phyloP scores from a whole-genome alignment of 345 rosid genomes.

The Carallia pectinifolia region DNA sequence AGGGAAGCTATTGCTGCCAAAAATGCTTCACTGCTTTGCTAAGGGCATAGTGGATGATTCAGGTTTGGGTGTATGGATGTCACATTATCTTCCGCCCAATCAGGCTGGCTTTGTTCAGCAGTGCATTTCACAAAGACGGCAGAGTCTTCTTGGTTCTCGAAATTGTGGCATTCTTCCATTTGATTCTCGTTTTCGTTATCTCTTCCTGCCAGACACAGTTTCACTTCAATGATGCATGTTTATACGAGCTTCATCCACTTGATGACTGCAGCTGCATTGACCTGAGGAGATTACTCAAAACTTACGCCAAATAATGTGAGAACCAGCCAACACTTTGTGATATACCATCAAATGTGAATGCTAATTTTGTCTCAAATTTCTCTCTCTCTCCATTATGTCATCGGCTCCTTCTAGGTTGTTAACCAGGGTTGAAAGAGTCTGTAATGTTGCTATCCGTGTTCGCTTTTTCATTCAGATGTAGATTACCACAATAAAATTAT shows the following conservation, averaged over 20 bases:
- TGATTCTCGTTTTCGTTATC: conserved; percentile 78
- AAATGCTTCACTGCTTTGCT: conserved; percentile 76
- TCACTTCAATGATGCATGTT: conserved; percentile 17
- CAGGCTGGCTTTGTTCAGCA: conserved; percentile 80
- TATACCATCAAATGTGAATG: too few relatives aligned
- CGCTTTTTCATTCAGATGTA: too few relatives aligned
- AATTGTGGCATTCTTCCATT: conserved; percentile 76
- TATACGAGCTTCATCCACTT: neutral
- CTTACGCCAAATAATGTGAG: neutral
- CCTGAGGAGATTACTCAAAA: neutral
- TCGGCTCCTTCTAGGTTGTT: too few relatives aligned
- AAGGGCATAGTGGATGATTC: conserved; percentile 69
- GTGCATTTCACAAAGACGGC: conserved; percentile 67
- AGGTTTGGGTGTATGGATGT: conserved; percentile 76
- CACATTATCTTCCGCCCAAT: conserved; percentile 67
- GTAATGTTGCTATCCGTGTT: too few relatives aligned
- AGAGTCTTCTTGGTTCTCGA: conserved; percentile 64
- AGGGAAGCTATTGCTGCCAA: conserved; percentile 82
- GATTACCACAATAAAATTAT: too few relatives aligned
- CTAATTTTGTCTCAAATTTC: too few relatives aligned
- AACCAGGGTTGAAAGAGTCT: too few relatives aligned
- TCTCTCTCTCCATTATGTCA: too few relatives aligned
- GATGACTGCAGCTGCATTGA: too few relatives aligned
- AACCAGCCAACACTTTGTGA: too few relatives aligned
- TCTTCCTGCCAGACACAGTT: conserved; percentile 55